Base-by-base conservation (phyloP, 495 filamentous ascomycete genomes). In the Xylaria bambusicola region DNA sequence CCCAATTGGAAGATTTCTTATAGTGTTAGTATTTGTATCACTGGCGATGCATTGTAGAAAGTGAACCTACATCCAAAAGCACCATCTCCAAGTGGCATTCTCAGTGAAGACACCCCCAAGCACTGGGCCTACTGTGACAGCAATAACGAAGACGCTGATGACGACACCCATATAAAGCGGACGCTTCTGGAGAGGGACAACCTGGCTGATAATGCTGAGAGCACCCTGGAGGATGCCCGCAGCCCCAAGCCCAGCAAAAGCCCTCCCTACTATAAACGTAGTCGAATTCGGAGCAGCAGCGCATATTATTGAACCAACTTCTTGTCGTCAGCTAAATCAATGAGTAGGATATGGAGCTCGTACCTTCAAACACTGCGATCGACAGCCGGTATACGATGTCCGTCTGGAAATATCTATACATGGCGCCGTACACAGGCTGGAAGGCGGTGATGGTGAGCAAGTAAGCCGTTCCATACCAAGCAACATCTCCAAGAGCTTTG, bases 91-190 rank as follows among this genome's bases (percentile, higher is more conserved):
- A 6, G 78, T 77, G 2, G 41, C 55, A 8, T 54, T 52, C 9
- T 79, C 66, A 6, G 73, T 77, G 35, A 80, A 79, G 9, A 64
- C 75, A 45, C 76, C 78, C 31, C 79, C 78, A 49, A 80, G 62
- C 58, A 90, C 70, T 17, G 87, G 87, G 13, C 87, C 88, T 49
- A 84, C 80, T 9, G 88, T 83, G 64, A 76, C 83, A 0, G 88
- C 84, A 56, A 92, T 74, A 2, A 85, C 89, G 65, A 83, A 90
- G 76, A 75, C 67, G 23, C 47, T 23, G 15, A 23, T 4, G 5
- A 50, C 20, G 4, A 53, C 18, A 29, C 50, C 50, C 2, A 41
- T 5, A 24, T 53, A 29, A 1, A 69, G 66, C 9, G 74, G 62
- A 21, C 63, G 73, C 13, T 62, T 35, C 0, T 70, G 6, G 71